phyloP scores from a whole-genome alignment of 73 alveolate species.

The Paramecium biaurelia region DNA sequence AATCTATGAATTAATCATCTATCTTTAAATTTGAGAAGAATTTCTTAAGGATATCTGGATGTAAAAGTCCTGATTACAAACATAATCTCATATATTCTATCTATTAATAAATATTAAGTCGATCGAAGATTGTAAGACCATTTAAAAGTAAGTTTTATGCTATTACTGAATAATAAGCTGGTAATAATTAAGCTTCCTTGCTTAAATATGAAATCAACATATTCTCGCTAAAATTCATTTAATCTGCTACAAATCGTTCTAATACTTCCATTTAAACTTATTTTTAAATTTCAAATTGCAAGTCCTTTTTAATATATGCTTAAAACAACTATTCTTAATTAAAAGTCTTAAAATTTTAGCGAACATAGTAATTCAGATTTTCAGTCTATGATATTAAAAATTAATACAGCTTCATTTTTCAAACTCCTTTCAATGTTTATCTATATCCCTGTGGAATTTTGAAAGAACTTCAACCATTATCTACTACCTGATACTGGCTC shows the following conservation, averaged over 20 bases:
- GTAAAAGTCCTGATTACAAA: not conserved
- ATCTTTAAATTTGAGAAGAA: not conserved
- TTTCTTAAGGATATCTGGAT: not conserved
- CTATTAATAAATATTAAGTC: not conserved
- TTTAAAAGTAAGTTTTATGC: not conserved
- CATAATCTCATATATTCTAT: not conserved
- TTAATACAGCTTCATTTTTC: not conserved
- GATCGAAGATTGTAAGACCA: not conserved
- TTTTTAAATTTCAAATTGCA: not conserved
- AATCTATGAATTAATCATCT: not conserved
- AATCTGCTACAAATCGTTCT: not conserved
- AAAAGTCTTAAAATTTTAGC: not conserved
- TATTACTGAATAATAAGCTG: not conserved
- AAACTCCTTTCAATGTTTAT: not conserved
- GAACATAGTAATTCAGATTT: not conserved
- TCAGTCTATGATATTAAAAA: not conserved
- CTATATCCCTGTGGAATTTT: not conserved
- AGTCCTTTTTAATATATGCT: not conserved
- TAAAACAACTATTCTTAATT: not conserved
- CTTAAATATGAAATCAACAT: not conserved
- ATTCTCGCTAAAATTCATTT: not conserved
- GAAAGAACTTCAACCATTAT: slow-evolving; percentile 2
- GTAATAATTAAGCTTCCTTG: not conserved
- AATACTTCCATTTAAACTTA: not conserved
- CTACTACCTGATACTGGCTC: not conserved